A percentile compares a stretch with the other conserved stretches of the same genome.
phyloP scores from a whole-genome alignment of 371 early-diverging fungal species.

The Mucor plumbeus region DNA sequence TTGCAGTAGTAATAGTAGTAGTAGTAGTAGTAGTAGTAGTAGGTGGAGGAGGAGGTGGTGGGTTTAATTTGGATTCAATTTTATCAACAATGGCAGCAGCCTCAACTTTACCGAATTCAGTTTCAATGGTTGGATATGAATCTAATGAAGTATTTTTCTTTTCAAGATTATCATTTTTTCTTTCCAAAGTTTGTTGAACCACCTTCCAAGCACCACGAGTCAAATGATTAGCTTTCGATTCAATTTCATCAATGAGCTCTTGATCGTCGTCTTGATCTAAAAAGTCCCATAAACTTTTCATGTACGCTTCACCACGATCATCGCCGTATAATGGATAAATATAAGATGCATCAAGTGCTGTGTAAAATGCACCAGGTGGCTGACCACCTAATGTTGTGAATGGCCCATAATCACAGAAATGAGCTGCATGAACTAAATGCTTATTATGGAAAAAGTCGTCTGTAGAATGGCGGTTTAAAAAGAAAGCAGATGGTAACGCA shows the following conservation, averaged over 20 bases:
- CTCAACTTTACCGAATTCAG: constrained; percentile 46
- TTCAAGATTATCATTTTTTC: constrained; percentile 21
- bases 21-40: no score
- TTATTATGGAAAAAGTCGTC: constrained; percentile 48
- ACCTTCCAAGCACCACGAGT: constrained; percentile 45
- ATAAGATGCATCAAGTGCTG: constrained; percentile 50
- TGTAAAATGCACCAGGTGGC: constrained; percentile 56
- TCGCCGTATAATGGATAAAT: constrained; percentile 67
- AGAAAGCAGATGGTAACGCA: constrained; percentile 53
- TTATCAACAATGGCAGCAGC: constrained; percentile 30
- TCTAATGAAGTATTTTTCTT: background rate
- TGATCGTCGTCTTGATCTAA: constrained; percentile 44
- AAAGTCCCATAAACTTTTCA: constrained; percentile 67
- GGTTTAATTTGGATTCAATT: constrained; percentile 15
- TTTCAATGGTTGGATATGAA: constrained; percentile 15
- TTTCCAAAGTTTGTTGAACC: constrained; percentile 21
- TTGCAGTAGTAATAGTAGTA: background rate
- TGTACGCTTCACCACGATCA: constrained; percentile 67
- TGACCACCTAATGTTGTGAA: constrained; percentile 55
- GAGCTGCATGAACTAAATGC: constrained; percentile 47
- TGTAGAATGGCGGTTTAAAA: constrained; percentile 33
- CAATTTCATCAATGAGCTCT: constrained; percentile 21
- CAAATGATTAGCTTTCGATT: constrained; percentile 29
- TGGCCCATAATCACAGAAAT: constrained; percentile 61
- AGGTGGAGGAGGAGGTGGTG: background rate